Evolutionary conservation across 2,329 filamentous ascomycete genomes (phyloP), one percentile per base, ranked within the genome.

Genomic region (Annulohypoxylon truncatum): DNA sequence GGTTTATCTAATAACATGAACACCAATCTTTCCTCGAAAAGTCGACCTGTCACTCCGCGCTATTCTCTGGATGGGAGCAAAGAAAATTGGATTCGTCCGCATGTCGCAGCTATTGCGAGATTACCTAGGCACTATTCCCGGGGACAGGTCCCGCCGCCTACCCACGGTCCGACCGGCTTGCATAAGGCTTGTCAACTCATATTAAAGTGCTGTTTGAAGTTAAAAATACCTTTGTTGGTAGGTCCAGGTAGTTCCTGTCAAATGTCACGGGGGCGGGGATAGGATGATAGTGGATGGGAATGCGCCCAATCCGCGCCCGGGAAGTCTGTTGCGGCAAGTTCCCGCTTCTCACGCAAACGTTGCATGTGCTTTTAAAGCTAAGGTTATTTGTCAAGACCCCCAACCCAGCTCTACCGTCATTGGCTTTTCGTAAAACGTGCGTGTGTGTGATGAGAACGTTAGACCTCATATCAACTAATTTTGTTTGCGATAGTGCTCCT

Each of bases 121-220:
- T 51, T 63, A 57, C 33, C 15, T 44, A 35, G 51, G 44, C 50
- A 50, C 50, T 59, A 55, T 62, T 52, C 15, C 57, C 64, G 35
- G 60, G 55, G 55, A 52, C 48, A 54, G 53, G 35, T 20, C 60
- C 64, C 54, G 64, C 33, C 46, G 35, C 59, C 58, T 31, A 24
- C 54, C 33, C 40, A 33, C 55, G 35, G 50, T 22, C 59, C 48
- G 54, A 48, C 47, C 48, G 35, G 15, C 46, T 53, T 47, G 46
- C 51, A 61, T 59, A 57, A 56, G 56, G 60, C 64, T 55, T 35
- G 44, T 63, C 50, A 66, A 66, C 29, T 64, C 61, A 53, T 29
- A 63, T 56, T 26, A 31, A 46, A 47, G 44, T 57, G 50, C 46
- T 51, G 42, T 46, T 55, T 42, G 48, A 53, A 56, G 35, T 31